Evolutionary conservation across 805 yeast genomes (phyloP).

Genomic region (Candida tammaniensis): DNA sequence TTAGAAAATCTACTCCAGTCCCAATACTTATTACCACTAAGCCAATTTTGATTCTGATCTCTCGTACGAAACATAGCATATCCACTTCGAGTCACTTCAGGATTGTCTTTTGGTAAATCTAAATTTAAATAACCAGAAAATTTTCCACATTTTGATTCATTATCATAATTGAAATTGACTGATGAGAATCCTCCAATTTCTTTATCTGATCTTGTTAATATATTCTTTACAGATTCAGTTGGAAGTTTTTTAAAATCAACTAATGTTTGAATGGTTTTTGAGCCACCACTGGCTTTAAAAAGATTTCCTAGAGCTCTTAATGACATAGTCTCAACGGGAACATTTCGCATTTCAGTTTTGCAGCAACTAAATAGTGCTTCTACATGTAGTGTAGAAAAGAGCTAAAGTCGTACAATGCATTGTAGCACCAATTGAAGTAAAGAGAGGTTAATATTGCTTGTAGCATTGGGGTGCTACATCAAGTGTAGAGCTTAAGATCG

Average conservation of each 20-base stretch:
- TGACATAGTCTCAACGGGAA: constrained; percentile 25
- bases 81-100: constrained; percentile 66
- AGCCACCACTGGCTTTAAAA: constrained; percentile 27
- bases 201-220: constrained; percentile 66
- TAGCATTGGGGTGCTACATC: no score
- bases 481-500: no score
- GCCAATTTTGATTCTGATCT: constrained; percentile 53
- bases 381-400: no score
- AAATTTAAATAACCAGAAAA: constrained; percentile 62
- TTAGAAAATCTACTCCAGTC: constrained; percentile 66
- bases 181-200: constrained; percentile 80
- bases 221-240: constrained; percentile 43
- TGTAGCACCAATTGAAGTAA: no score
- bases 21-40: constrained; percentile 54
- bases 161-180: constrained; percentile 46
- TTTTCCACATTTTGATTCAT: constrained; percentile 29
- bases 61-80: constrained; percentile 82
- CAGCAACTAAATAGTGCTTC: not conserved
- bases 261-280: constrained; percentile 36
- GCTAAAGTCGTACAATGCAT: no score
- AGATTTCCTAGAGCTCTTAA: constrained; percentile 36
- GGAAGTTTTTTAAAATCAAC: constrained; percentile 57
- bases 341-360: not conserved
- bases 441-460: no score
- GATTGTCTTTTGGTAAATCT: constrained; percentile 61